phyloP scores from a whole-genome alignment of 371 early-diverging fungal species.

The Mortierella sp. region DNA sequence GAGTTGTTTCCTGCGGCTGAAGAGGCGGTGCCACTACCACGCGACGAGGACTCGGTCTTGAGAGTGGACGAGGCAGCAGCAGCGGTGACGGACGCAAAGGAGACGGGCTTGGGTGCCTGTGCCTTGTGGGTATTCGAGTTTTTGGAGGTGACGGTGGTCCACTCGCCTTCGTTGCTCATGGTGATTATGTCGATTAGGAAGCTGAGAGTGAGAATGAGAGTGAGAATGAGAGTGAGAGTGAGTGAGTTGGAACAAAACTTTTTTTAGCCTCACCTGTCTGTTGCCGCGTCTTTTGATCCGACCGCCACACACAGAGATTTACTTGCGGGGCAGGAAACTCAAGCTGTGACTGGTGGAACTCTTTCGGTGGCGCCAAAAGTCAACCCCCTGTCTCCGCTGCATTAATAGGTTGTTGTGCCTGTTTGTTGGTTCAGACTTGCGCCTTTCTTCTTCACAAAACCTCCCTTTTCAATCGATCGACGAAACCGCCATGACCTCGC shows the following conservation, averaged over 20 bases:
- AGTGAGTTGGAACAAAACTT: background rate
- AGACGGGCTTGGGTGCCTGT: slow-evolving; percentile 30
- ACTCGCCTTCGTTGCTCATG: slow-evolving; percentile 58
- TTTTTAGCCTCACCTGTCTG: no score
- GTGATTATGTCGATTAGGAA: slow-evolving; percentile 5
- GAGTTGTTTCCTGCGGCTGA: slow-evolving; percentile 11
- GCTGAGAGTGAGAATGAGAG: background rate
- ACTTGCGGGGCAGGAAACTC: no score
- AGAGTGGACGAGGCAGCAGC: slow-evolving; percentile 13
- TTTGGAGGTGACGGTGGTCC: slow-evolving; percentile 57
- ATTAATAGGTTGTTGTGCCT: background rate
- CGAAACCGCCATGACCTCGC: slow-evolving; percentile 28
- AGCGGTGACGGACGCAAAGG: slow-evolving; percentile 25
- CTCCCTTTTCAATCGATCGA: background rate
- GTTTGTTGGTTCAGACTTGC: background rate
- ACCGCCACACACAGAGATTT: no score
- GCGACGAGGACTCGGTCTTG: slow-evolving; percentile 20
- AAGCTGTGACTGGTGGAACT: slow-evolving; percentile 24
- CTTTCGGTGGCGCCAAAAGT: slow-evolving; percentile 9
- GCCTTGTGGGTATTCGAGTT: slow-evolving; percentile 48
- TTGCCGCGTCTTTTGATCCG: no score
- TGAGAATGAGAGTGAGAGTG: no score
- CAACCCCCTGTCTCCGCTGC: background rate
- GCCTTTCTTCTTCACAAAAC: background rate
- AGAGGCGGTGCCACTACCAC: slow-evolving; percentile 14